Conservation (phyloP, 2,329 filamentous ascomycete genomes). For the Massarina eburnea region DNA sequence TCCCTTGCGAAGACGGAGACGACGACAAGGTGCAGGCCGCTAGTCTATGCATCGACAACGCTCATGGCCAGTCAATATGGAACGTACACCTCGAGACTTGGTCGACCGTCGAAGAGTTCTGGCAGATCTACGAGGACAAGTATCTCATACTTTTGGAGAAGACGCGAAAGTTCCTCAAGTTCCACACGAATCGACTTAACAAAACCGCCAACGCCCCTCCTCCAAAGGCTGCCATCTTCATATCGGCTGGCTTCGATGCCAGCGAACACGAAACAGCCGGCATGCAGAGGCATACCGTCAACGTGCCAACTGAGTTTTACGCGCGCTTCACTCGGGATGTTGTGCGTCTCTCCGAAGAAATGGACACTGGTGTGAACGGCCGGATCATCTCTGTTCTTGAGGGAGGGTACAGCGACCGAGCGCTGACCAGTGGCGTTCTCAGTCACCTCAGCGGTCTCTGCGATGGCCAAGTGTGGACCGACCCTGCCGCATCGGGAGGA, state of each 20-base stretch:
- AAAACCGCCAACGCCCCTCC: constrained; percentile 58
- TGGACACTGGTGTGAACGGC: constrained; percentile 75
- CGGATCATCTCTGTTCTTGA: constrained; percentile 91
- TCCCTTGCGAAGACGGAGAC: constrained; percentile 93
- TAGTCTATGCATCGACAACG: constrained; percentile 90
- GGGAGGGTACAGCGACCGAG: constrained; percentile 93
- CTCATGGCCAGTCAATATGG: constrained; percentile 92
- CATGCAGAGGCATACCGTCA: constrained; percentile 95
- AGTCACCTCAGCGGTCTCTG: constrained; percentile 87
- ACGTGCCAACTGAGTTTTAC: constrained; percentile 96
- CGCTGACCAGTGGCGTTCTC: constrained; percentile 81
- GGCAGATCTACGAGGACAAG: constrained; percentile 78
- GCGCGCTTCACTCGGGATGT: constrained; percentile 86
- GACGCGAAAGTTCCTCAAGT: constrained; percentile 72
- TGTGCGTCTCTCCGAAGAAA: constrained; percentile 77
- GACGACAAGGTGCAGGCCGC: constrained; percentile 91
- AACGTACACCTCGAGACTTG: constrained; percentile 92
- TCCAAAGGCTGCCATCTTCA: constrained; percentile 85
- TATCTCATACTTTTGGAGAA: constrained; percentile 81
- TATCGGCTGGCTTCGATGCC: constrained; percentile 95
- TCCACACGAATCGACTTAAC: constrained; percentile 68
- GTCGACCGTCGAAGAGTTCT: constrained; percentile 82
- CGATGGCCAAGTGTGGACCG: constrained; percentile 49
- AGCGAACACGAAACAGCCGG: constrained; percentile 89
- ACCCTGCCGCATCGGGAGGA: constrained; percentile 44